Base-by-base conservation (phyloP, 495 filamentous ascomycete species). In the Corynascus novoguineensis region DNA sequence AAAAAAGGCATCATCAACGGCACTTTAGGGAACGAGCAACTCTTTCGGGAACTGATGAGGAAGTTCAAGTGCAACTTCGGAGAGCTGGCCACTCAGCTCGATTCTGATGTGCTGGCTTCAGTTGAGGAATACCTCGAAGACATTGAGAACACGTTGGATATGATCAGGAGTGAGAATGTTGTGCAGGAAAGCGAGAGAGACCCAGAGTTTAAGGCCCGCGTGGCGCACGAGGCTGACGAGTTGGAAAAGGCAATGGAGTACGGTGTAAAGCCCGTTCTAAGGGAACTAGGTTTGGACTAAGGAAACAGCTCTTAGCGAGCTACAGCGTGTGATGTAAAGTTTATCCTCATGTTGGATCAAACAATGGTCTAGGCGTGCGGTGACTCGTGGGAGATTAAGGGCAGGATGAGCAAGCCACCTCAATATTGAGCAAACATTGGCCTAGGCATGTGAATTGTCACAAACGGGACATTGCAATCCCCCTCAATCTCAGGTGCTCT, bases 171-270 rank as follows among this genome's bases (percentile, higher is more conserved):
- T 31, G 69, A 72, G 37, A 68, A 73, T 46, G 63, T 63, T 11
- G 65, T 62, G 0, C 22, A 59, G 15, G 71, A 73, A 55, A 67
- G 69, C 22, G 69, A 75, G 44, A 55, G 48, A 45, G 64, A 73
- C 35, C 65, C 66, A 1, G 64, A 63, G 17, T 71, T 71, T 34
- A 52, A 67, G 32, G 42, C 29, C 9, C 57, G 67, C 4, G 65
- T 75, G 21, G 61, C 53, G 27, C 55, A 31, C 1, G 53, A 59
- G 45, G 11, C 68, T 10, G 40, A 42, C 34, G 21, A 19, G n/a
- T 58, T 55, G 2, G 62, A 40, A 42, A 31, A 12, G 34, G 34
- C 51, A 19, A 55, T 60, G 51, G 58, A 44, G 35, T 12, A 34
- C n/a, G n/a, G n/a, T n/a, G n/a, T n/a, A n/a, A n/a, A n/a, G n/a